These are phyloP conservation scores for Bjerkandera adusta DNA, from an alignment of 1,284 basidiomycete genomes.

Conservation along the genomic window DNA sequence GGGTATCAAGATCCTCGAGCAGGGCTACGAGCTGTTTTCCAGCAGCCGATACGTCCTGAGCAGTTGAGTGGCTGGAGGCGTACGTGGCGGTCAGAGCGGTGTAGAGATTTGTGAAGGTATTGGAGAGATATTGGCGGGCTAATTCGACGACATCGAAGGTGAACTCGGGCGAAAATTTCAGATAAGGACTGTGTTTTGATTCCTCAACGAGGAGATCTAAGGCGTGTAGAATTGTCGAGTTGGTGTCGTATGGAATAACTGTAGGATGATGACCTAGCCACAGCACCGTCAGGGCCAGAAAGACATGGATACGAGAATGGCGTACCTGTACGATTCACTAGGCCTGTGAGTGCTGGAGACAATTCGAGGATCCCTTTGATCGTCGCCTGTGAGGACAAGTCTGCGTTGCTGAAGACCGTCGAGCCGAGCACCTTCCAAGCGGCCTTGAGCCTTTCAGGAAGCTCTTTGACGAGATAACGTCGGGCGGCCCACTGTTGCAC, in stretches of 20 bases:
- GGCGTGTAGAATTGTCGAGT: constrained; percentile 36
- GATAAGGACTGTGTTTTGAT: constrained; percentile 16
- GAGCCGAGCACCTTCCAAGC: constrained; percentile 39
- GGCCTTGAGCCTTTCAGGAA: constrained; percentile 27
- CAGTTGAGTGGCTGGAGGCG: constrained; percentile 21
- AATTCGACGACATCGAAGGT: constrained; percentile 41
- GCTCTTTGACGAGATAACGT: constrained; percentile 31
- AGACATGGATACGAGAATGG: no score
- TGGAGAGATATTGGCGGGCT: constrained; percentile 39
- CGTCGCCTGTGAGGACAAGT: constrained; percentile 34
- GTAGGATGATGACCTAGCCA: constrained; percentile 33
- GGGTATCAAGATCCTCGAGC: constrained; percentile 34
- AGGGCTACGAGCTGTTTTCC: constrained; percentile 31
- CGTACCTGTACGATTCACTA: constrained; percentile 29
- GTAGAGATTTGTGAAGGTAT: constrained; percentile 39
- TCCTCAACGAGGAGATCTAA: constrained; percentile 35
- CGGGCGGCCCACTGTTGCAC: constrained; percentile 35
- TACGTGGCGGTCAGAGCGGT: constrained; percentile 30
- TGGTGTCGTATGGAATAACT: constrained; percentile 37
- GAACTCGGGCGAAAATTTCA: constrained; percentile 35
- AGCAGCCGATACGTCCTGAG: constrained; percentile 21
- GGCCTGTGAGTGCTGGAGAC: constrained; percentile 31
- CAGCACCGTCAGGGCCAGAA: background rate
- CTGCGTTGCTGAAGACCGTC: constrained; percentile 39
- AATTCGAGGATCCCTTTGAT: constrained; percentile 42